A percentile compares a stretch with the other conserved stretches of the same genome.
Conservation (phyloP, 352 stramenopile species). For the Phytophthora pinifolia region DNA sequence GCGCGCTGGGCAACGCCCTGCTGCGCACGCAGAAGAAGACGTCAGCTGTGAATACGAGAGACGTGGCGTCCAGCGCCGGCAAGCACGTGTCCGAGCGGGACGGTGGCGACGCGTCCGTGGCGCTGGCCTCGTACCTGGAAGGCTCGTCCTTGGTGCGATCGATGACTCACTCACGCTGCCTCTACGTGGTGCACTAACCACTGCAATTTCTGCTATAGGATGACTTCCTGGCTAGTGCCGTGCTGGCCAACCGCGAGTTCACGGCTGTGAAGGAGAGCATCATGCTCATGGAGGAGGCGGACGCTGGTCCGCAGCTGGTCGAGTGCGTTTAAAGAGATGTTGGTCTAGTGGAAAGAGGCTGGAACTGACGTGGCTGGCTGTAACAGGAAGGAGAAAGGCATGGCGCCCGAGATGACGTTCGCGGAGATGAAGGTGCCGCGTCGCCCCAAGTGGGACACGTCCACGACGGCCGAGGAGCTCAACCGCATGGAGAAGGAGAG, state of each 20-base stretch:
- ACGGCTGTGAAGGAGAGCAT: constrained; percentile 90
- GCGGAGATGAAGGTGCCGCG: constrained; percentile 96
- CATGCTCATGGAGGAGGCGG: constrained; percentile 69
- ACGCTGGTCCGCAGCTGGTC: constrained; percentile 59
- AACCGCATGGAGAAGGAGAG: constrained; percentile 95
- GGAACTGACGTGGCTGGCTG: not conserved
- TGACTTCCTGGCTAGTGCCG: constrained; percentile 92
- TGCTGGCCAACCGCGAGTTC: constrained; percentile 92
- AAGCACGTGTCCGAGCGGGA: constrained; percentile 84
- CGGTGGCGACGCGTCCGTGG: constrained; percentile 77
- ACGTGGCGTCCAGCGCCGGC: constrained; percentile 80
- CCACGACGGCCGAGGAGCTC: constrained; percentile 95
- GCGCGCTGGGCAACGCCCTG: constrained; percentile 71
- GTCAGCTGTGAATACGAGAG: constrained; percentile 61
- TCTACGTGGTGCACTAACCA: constrained; percentile 1
- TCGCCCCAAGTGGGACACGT: constrained; percentile 93
- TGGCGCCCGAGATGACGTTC: constrained; percentile 89
- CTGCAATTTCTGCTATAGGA: constrained; percentile 46
- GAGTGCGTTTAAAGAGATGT: constrained; percentile 40
- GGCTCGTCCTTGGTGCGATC: constrained; percentile 69
- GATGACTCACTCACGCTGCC: too few species aligned
- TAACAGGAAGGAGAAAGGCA: constrained; percentile 47
- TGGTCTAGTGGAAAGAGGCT: not conserved
- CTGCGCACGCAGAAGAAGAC: constrained; percentile 77
- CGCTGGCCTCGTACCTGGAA: constrained; percentile 85